phyloP scores from a whole-genome alignment of 805 yeast genomes.

The Candida orba region DNA sequence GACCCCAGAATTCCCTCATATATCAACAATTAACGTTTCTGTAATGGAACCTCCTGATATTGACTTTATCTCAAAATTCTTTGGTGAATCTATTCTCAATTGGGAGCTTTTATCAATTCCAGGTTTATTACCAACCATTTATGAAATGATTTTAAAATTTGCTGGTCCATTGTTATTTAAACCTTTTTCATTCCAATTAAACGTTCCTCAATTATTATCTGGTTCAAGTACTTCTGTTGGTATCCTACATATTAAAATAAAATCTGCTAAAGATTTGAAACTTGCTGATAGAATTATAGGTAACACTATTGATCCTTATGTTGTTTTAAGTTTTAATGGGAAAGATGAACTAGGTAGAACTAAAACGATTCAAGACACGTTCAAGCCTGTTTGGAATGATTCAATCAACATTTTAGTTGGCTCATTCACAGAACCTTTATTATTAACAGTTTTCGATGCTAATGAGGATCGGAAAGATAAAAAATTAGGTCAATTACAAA shows the following conservation, averaged over 20 bases:
- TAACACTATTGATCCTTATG: conserved; percentile 86
- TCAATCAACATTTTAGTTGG: conserved; percentile 60
- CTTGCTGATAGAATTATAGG: conserved; percentile 61
- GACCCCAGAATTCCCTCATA: conserved; percentile 88
- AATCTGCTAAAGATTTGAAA: conserved; percentile 59
- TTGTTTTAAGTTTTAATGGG: conserved; percentile 53
- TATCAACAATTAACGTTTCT: conserved; percentile 83
- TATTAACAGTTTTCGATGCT: conserved; percentile 64
- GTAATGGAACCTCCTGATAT: conserved; percentile 81
- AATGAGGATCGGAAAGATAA: conserved; percentile 79
- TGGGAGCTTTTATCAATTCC: conserved; percentile 87
- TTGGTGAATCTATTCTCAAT: conserved; percentile 78
- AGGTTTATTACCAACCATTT: conserved; percentile 75
- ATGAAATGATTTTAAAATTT: conserved; percentile 78
- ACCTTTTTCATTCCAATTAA: conserved; percentile 90
- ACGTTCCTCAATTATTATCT: conserved; percentile 82
- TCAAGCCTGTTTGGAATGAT: conserved; percentile 80
- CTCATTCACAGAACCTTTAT: conserved; percentile 76
- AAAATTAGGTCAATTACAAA: conserved; percentile 66
- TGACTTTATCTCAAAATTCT: conserved; percentile 67
- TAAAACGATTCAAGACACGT: conserved; percentile 57
- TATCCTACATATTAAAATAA: conserved; percentile 62
- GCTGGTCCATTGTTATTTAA: conserved; percentile 82
- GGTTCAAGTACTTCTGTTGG: conserved; percentile 89
- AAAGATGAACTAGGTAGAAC: conserved; percentile 57